These are phyloP conservation scores for Raffaelea albimanens DNA, from an alignment of 2,329 filamentous ascomycete species.

Conservation along the genomic window DNA sequence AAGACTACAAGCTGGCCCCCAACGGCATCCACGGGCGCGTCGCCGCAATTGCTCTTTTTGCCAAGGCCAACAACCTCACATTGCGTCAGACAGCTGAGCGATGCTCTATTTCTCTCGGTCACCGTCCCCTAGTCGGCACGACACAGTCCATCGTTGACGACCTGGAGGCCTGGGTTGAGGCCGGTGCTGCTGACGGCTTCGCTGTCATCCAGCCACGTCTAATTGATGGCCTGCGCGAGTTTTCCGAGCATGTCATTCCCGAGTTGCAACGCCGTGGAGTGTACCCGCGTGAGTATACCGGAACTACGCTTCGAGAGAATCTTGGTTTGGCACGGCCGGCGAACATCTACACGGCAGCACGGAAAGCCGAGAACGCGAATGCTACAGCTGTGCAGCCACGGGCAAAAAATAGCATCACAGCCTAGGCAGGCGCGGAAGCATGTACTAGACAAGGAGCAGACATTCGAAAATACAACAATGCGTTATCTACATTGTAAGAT, in stretches of 20 bases:
- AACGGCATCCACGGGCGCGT: slow-evolving; percentile 1
- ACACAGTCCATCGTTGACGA: slow-evolving; percentile 6
- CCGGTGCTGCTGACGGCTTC: slow-evolving; percentile 4
- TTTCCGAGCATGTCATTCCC: slow-evolving; percentile 1
- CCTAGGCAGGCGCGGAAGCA: no score
- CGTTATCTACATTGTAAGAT: no score
- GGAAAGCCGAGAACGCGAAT: no score
- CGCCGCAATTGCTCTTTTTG: slow-evolving; percentile 4
- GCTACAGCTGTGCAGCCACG: no score
- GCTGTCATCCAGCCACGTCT: slow-evolving; percentile 5
- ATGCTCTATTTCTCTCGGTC: slow-evolving; percentile 4
- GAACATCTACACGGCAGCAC: not conserved
- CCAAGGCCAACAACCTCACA: not conserved
- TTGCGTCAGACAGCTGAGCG: slow-evolving; percentile 7
- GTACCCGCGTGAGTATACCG: slow-evolving; percentile 3
- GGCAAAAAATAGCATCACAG: no score
- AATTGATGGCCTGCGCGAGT: slow-evolving; percentile 5
- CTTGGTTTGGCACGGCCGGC: slow-evolving; percentile 1
- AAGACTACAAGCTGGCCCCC: not conserved
- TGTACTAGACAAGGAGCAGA: no score
- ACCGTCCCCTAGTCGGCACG: slow-evolving; percentile 6
- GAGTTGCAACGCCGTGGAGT: slow-evolving; percentile 5
- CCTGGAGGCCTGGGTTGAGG: slow-evolving; percentile 5
- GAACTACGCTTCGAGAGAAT: slow-evolving; percentile 4
- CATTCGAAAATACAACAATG: no score